Percentiles rank a stretch among this genome's conserved stretches.
Conservation (phyloP, 257 asterid species). For the Eustoma russellianum region DNA sequence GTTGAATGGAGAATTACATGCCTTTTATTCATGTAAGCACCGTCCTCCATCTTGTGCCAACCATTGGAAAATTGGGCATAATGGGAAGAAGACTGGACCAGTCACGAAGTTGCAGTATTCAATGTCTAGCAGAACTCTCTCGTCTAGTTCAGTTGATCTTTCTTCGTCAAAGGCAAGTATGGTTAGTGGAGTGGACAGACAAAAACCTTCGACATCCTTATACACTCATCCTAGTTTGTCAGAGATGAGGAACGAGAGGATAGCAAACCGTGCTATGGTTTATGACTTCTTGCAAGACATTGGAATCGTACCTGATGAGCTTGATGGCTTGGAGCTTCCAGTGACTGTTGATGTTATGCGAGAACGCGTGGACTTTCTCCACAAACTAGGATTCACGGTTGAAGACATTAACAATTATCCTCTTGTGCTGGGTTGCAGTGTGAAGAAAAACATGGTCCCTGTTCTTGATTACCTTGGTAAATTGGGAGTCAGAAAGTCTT, state of each 20-base stretch:
- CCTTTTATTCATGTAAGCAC: conserved; percentile 27
- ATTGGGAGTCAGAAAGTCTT: conserved; percentile 73
- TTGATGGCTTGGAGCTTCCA: conserved; percentile 93
- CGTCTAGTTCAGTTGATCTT: conserved; percentile 22
- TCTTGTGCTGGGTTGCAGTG: conserved; percentile 95
- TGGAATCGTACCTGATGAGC: conserved; percentile 82
- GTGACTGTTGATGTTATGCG: conserved; percentile 89
- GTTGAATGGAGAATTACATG: conserved; percentile 47
- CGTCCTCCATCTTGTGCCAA: conserved; percentile 26
- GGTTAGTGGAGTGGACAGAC: conserved; percentile 22
- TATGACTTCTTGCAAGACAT: conserved; percentile 73
- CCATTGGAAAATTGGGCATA: conserved; percentile 22
- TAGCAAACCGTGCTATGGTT: conserved; percentile 61
- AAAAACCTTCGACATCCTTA: conserved; percentile 45
- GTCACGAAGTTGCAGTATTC: conserved; percentile 41
- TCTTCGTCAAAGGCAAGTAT: conserved; percentile 26
- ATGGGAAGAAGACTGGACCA: conserved; percentile 26
- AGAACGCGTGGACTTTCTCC: conserved; percentile 87
- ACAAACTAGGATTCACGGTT: conserved; percentile 74
- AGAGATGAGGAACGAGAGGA: conserved; percentile 69
- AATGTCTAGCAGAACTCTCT: conserved; percentile 36
- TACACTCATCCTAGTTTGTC: conserved; percentile 75
- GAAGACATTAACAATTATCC: conserved; percentile 94
- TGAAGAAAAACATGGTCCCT: conserved; percentile 95
- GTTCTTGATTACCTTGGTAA: conserved; percentile 95